Percentiles rank a stretch among this genome's conserved stretches.
These are phyloP conservation scores for Ophiocordyceps camponoti-floridani DNA, from an alignment of 2,329 filamentous ascomycete genomes.

Conservation along the genomic window DNA sequence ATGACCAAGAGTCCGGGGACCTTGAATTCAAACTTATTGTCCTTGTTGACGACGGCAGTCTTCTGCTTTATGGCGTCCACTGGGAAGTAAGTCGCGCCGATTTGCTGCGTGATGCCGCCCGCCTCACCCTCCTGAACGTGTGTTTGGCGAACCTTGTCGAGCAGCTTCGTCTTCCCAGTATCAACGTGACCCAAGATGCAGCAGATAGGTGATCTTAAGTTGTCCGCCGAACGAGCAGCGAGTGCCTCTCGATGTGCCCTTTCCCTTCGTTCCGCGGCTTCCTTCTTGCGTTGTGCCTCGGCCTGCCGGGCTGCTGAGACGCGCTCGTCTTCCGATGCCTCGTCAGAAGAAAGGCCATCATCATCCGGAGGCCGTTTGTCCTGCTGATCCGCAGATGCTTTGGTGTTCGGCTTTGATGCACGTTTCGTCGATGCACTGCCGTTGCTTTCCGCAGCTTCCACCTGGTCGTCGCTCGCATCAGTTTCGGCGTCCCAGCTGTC, in stretches of 20 bases:
- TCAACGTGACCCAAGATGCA: slow-evolving; percentile 99
- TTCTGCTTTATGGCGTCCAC: slow-evolving; percentile 85
- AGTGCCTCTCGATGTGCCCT: slow-evolving; percentile 83
- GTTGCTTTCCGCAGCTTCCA: slow-evolving; percentile 5
- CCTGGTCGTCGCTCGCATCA: slow-evolving; percentile 44
- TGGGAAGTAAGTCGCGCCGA: slow-evolving; percentile 98
- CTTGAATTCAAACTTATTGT: slow-evolving; percentile 87
- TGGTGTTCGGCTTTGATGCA: slow-evolving; percentile 21
- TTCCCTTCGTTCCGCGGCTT: slow-evolving; percentile 74
- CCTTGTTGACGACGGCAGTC: slow-evolving; percentile 81
- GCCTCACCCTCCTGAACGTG: slow-evolving; percentile 99
- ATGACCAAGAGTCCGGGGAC: slow-evolving; percentile 92
- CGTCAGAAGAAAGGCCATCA: slow-evolving; percentile 23
- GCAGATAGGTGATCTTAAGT: slow-evolving; percentile 94
- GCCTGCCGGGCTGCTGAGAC: slow-evolving; percentile 55
- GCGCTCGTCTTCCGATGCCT: slow-evolving; percentile 51
- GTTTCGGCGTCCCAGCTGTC: slow-evolving; percentile 89
- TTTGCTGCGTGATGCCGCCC: slow-evolving; percentile 98
- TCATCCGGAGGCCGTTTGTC: slow-evolving; percentile 4
- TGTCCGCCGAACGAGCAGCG: slow-evolving; percentile 79
- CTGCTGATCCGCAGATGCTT: slow-evolving; percentile 7
- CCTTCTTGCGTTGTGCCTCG: slow-evolving; percentile 64
- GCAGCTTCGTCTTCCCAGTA: slow-evolving; percentile 97
- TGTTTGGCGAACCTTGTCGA: slow-evolving; percentile 96
- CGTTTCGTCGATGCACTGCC: slow-evolving; percentile 3